Conservation (phyloP, 129 eudicot species). For the Chrysanthemum seticuspe region DNA sequence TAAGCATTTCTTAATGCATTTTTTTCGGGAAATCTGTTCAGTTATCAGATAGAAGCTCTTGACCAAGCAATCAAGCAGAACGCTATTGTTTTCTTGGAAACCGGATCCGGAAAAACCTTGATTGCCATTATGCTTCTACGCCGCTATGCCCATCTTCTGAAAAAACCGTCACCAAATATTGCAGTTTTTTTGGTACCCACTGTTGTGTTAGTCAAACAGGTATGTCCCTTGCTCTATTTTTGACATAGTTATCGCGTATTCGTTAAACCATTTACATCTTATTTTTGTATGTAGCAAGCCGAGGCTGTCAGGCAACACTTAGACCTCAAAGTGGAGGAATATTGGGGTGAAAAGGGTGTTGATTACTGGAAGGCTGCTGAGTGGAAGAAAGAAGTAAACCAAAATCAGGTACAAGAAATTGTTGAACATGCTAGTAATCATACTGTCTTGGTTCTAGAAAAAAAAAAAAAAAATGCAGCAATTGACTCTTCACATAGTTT, state of each 20-base stretch:
- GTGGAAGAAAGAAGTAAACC: constrained; percentile 59
- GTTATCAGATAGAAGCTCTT: constrained; percentile 89
- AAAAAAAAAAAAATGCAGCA: no score
- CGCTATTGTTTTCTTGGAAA: constrained; percentile 88
- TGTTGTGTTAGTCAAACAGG: constrained; percentile 87
- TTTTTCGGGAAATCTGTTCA: constrained; percentile 20
- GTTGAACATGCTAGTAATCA: no score
- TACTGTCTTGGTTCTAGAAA: no score
- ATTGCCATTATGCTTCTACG: constrained; percentile 89
- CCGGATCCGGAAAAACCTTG: constrained; percentile 91
- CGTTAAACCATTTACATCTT: background rate
- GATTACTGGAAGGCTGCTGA: constrained; percentile 78
- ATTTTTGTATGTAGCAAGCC: constrained; percentile 57
- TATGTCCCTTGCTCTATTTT: constrained; percentile 21
- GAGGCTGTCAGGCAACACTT: constrained; percentile 55
- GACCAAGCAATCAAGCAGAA: constrained; percentile 76
- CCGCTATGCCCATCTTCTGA: constrained; percentile 53
- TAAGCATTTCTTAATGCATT: constrained; percentile 15
- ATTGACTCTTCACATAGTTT: background rate
- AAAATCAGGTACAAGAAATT: constrained; percentile 54
- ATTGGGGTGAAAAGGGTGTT: constrained; percentile 87
- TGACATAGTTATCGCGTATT: background rate
- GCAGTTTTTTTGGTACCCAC: constrained; percentile 93
- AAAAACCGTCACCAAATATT: constrained; percentile 58
- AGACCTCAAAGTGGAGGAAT: constrained; percentile 80